Evolutionary conservation across 352 stramenopile species (phyloP), one percentile per base, ranked within the genome.

Genomic region (Globisporangium emineosum): DNA sequence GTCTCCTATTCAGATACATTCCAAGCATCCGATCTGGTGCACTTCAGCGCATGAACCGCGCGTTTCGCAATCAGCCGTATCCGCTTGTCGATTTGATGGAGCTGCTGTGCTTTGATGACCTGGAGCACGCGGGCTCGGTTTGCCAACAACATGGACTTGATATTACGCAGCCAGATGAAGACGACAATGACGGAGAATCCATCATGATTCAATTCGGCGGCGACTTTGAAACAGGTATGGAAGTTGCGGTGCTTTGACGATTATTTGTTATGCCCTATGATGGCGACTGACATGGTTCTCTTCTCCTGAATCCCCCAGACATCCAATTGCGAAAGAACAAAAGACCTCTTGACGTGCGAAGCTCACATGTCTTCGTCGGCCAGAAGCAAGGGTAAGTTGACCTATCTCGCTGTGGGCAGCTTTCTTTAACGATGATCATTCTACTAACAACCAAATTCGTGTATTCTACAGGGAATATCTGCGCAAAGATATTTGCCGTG

Each of bases 1-100:
- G 88, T 65, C 66, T 96, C 29, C 57, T 96, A 13, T 94, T 93
- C 51, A 75, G 83, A 17, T 96, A 94, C 59, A 79, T 95, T 57
- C 75, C 83, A 15, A 91, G 77, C 47, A 83, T 91, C 52, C 81
- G 88, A 3, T 94, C 86, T 6, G 71, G 72, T 5, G 79, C 83
- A 35, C 63, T 96, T 3, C 74, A 94, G 68, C 77, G 78, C 19
- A 91, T 96, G 85, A 95, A 94, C 65, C 74, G 82, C 1, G 82
- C 79, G 27, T 90, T 82, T 61, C 78, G 86, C 19, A 84, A 84
- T 17, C 82, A 93, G 61, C 73, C 67, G 2, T 95, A 88, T 59
- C 77, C 81, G 21, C 69, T 95, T 27, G 66, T 72, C 10, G 78
- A 89, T 29, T 65, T 96, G 15, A 83, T 77, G 19, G 72, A 86